Evolutionary conservation across 805 yeast genomes (phyloP).

Genomic region (Scheffersomyces ergatensis): DNA sequence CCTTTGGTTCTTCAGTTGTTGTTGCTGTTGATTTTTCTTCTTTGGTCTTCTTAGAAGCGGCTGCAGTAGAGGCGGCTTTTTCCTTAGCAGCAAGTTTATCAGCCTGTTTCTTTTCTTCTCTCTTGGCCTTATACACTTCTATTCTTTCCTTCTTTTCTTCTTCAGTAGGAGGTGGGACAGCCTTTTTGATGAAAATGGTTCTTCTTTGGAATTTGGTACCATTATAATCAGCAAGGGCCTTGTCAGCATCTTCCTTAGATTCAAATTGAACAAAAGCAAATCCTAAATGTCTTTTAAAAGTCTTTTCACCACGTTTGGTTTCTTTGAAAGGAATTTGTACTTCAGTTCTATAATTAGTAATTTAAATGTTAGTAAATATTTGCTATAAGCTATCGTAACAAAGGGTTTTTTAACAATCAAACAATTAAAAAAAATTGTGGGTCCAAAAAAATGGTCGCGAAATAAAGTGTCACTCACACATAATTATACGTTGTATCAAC

Average conservation of each 20-base stretch:
- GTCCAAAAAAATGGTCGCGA: too few species aligned
- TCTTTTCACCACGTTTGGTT: conserved; percentile 29
- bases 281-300: conserved; percentile 48
- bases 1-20: conserved; percentile 4
- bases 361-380: too few species aligned
- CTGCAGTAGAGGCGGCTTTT: conserved; percentile 10
- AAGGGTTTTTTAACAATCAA: too few species aligned
- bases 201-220: conserved; percentile 45
- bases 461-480: too few species aligned
- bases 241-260: conserved; percentile 41
- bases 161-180: conserved; percentile 50
- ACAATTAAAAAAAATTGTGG: too few species aligned
- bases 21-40: conserved; percentile 4
- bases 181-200: conserved; percentile 50
- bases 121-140: conserved; percentile 31
- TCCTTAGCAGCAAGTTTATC: conserved; percentile 14
- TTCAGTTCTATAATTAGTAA: conserved; percentile 21
- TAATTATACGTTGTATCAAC: too few species aligned
- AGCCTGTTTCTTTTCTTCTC: conserved; percentile 15
- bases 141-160: conserved; percentile 38
- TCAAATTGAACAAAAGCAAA: conserved; percentile 60
- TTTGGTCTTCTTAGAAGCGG: background rate
- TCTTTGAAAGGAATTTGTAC: conserved; percentile 51
- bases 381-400: too few species aligned
- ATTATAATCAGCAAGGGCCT: conserved; percentile 40